Percentiles rank a stretch among this genome's conserved stretches.
phyloP scores from a whole-genome alignment of 345 rosid genomes.

The Moricandia moricandioides region DNA sequence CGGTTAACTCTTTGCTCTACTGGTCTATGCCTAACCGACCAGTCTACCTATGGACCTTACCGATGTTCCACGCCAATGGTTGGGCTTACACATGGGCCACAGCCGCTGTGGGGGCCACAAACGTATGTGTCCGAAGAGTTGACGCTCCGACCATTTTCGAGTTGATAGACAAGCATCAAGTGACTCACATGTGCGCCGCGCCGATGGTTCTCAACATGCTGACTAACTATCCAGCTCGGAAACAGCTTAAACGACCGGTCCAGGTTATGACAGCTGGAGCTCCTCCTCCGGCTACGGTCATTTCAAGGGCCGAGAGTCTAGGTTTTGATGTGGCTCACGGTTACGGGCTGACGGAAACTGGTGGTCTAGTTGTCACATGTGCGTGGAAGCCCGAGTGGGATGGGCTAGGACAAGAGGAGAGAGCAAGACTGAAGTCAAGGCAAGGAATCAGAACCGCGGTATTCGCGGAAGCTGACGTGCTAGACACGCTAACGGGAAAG shows the following conservation, averaged over 20 bases:
- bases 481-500: conserved; percentile 41
- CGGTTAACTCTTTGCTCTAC: conserved; percentile 41
- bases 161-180: conserved; percentile 44
- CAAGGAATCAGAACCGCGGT: conserved; percentile 45
- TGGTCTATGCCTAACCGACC: conserved; percentile 46
- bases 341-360: conserved; percentile 57
- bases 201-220: conserved; percentile 59
- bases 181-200: conserved; percentile 65
- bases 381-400: conserved; percentile 58
- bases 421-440: conserved; percentile 49
- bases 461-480: conserved; percentile 43
- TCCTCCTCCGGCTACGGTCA: conserved; percentile 45
- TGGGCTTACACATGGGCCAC: conserved; percentile 60
- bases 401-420: conserved; percentile 31
- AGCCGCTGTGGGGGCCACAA: conserved; percentile 62
- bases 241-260: conserved; percentile 38
- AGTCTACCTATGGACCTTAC: conserved; percentile 59
- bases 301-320: conserved; percentile 39
- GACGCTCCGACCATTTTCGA: conserved; percentile 36
- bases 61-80: conserved; percentile 64
- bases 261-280: conserved; percentile 53
- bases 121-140: conserved; percentile 50
- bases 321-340: conserved; percentile 55
- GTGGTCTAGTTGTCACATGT: conserved; percentile 47
- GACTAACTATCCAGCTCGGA: conserved; percentile 32